phyloP scores from a whole-genome alignment of 192 early-diverging fungal genomes.

The Powellomyces hirtus region DNA sequence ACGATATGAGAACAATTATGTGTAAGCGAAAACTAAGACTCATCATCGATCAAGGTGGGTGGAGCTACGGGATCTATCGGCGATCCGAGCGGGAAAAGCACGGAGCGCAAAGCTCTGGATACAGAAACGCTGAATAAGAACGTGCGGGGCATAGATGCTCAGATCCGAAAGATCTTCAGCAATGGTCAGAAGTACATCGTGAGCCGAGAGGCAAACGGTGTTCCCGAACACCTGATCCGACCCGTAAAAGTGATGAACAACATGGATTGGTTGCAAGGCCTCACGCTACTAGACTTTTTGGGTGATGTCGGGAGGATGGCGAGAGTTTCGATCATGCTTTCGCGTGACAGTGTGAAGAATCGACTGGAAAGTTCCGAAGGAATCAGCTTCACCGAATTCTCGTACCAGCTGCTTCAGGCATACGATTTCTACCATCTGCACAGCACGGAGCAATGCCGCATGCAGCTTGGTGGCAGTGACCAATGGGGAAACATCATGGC shows the following conservation, averaged over 20 bases:
- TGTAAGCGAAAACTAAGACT: too few relatives aligned
- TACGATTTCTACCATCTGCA: constrained; percentile 91
- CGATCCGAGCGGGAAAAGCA: constrained; percentile 84
- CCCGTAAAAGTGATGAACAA: constrained; percentile 62
- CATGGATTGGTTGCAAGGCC: constrained; percentile 71
- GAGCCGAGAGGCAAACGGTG: background rate
- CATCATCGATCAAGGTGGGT: constrained; percentile 55
- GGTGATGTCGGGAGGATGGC: constrained; percentile 76
- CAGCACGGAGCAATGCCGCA: constrained; percentile 55
- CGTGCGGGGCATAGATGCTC: constrained; percentile 62
- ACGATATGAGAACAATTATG: too few relatives aligned
- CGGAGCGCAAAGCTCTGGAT: constrained; percentile 73
- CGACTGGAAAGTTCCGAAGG: constrained; percentile 77
- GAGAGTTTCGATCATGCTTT: constrained; percentile 80
- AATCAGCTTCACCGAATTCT: constrained; percentile 94
- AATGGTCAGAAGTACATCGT: constrained; percentile 27
- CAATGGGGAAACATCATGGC: constrained; percentile 98
- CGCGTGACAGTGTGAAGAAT: constrained; percentile 81
- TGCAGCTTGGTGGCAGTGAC: constrained; percentile 91
- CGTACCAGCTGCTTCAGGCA: constrained; percentile 93
- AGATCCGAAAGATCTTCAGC: constrained; percentile 70
- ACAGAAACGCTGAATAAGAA: constrained; percentile 58
- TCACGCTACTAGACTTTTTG: constrained; percentile 77
- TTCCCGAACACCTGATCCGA: background rate
- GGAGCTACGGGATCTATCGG: constrained; percentile 92